These are phyloP conservation scores for Fusarium anguioides DNA, from an alignment of 2,329 filamentous ascomycete genomes.

Conservation along the genomic window DNA sequence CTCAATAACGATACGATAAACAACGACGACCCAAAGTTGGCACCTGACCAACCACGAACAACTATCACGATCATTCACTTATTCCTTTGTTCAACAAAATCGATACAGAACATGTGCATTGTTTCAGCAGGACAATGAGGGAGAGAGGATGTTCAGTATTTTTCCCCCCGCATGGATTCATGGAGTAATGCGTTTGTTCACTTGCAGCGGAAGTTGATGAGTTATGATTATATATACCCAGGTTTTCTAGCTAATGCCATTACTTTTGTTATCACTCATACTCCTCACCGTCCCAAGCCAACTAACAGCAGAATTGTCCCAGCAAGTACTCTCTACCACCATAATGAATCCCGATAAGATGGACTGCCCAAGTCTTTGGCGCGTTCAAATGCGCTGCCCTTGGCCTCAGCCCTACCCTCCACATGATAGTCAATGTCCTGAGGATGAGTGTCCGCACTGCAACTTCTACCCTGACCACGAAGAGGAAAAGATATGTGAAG, in stretches of 20 bases:
- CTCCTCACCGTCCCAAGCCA: not conserved
- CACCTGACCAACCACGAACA: conserved; percentile 1
- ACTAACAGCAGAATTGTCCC: not conserved
- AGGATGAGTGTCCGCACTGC: conserved; percentile 17
- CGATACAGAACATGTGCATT: not conserved
- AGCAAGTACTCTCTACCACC: not conserved
- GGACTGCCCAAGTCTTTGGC: not conserved
- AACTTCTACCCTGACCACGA: conserved; percentile 9
- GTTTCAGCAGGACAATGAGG: conserved; percentile 1
- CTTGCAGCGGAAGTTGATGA: conserved; percentile 28
- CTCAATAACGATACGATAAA: not conserved
- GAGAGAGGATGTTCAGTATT: conserved; percentile 13
- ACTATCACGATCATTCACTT: conserved; percentile 22
- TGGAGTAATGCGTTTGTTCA: conserved; percentile 31
- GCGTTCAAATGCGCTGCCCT: no score
- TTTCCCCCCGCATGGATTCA: conserved; percentile 22
- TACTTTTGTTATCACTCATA: not conserved
- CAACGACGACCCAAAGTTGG: not conserved
- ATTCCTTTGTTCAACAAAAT: conserved; percentile 33
- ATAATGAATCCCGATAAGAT: not conserved
- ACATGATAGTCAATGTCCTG: not conserved
- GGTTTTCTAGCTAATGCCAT: conserved; percentile 31
- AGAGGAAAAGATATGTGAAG: conserved; percentile 13
- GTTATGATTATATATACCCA: conserved; percentile 40
- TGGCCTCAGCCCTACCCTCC: not conserved